A percentile compares a stretch with the other conserved stretches of the same genome.
phyloP scores from a whole-genome alignment of 495 filamentous ascomycete species.

The Xylaria castorea region DNA sequence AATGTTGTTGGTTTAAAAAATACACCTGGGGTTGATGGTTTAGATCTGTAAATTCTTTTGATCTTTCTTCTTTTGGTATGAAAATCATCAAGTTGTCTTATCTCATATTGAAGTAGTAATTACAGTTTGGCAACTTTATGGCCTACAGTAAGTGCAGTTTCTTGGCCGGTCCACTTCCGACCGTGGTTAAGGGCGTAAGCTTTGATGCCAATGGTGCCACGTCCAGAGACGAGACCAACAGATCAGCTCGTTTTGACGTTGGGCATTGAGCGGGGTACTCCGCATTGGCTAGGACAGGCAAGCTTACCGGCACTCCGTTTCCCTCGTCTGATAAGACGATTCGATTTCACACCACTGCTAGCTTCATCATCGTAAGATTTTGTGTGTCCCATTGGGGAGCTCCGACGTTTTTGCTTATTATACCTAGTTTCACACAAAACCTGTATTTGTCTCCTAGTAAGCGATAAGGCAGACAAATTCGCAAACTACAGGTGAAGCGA shows the following conservation, averaged over 20 bases:
- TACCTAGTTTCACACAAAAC: neutral
- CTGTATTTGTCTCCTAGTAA: no score
- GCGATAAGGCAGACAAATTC: neutral
- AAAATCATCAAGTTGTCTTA: no score
- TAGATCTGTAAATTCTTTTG: no score
- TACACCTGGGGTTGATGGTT: no score
- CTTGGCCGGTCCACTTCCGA: no score
- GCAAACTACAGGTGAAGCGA: neutral
- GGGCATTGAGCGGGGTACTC: constrained; percentile 19
- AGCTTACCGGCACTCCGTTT: neutral
- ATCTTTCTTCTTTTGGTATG: no score
- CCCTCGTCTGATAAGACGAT: constrained; percentile 12
- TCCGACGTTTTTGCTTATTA: neutral
- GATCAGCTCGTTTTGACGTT: neutral
- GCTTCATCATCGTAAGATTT: constrained; percentile 19
- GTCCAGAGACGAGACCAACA: neutral
- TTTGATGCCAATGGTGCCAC: neutral
- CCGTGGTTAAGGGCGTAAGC: neutral
- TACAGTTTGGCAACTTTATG: no score
- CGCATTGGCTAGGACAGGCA: neutral
- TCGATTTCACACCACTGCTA: neutral
- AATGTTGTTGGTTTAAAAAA: no score
- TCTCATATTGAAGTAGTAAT: no score
- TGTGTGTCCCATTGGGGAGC: neutral
- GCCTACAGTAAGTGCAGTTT: no score